Base-by-base conservation (phyloP, 768 basidiomycete genomes). In the Baorangia bicolor region DNA sequence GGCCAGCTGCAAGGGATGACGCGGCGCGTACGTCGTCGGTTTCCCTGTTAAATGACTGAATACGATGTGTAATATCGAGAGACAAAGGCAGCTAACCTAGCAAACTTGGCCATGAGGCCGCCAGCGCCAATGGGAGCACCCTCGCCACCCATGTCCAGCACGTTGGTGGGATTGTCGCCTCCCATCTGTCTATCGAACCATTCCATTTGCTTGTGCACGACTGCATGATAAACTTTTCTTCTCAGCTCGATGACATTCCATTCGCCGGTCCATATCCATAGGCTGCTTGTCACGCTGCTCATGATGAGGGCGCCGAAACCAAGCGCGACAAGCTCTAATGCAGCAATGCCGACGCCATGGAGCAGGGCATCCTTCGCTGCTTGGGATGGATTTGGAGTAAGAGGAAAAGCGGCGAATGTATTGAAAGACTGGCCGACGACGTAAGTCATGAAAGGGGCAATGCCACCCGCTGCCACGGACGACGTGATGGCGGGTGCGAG, bases 221-320 rank as follows among this genome's bases (percentile, higher is more conserved):
- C 82, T 2, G 85, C 81, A 4, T 69, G 64, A 66, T 90, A 96
- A 7, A 95, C 87, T 45, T 75, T 74, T 63, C 79, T 77, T 57
- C 94, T 75, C 20, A 97, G 72, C 9, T 79, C 78, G 61, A 85
- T 74, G 8, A 86, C 84, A 59, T 92, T 91, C 54, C 83, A 76
- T 69, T 98, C 96, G 4, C 92, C 94, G 6, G 87, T 83, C 76
- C 86, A 84, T 44, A 94, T 90, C 96, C 96, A 98, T 11, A 96
- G 71, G 27, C 78, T 79, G 45, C 86, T 85, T 2, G 88, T 91
- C 55, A 88, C 61, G 59, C 88, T 90, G 65, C 88, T 90, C 53
- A 94, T 75, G 2, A 81, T 69, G 28, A 97, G 75, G 2, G 87
- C 82, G 14, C 82, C 87, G 4, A 83, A 66, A 3, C 84, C 87